Base-by-base conservation (phyloP, 495 filamentous ascomycete species). In the Penicillium mononematosum region DNA sequence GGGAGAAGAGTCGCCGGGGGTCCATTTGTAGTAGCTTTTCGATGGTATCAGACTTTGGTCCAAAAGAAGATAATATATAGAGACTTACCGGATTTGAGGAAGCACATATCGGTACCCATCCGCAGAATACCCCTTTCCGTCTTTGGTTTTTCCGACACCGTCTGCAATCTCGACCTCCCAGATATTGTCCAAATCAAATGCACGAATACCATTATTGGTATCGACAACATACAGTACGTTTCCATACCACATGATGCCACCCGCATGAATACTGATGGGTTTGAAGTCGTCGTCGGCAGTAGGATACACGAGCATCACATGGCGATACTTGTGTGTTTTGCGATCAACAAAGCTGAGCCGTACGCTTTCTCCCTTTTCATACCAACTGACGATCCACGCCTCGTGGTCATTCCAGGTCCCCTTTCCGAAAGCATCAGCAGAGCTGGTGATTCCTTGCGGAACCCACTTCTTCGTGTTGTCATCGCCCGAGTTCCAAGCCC, bases 301-400 rank as follows among this genome's bases (percentile, higher is more conserved):
- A 2, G 71, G 71, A 27, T 68, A 48, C 10, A 74, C 70, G 1
- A 77, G 62, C n/a, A 75, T 54, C 1, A 70, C 74, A 64, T 77
- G 72, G 4, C 75, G 67, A 56, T 77, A 77, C 48, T 67, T 64
- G 31, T 64, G 50, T 17, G 62, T 63, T 16, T 57, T 52, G 10
- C 68, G 61, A 51, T 74, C 61, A 2, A 77, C 64, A 55, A 77
- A 77, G 11, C 66, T 66, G 5, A 76, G 51, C 0, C 74, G 47
- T 20, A 67, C 72, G 25, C 71, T 69, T 16, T 69, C 61, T 12
- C 67, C 63, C 12, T 68, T 60, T 7, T 69, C 62, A 36, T 77
- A 65, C 74, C 74, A 77, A 49, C 69, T 73, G 1, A 74, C 66
- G 24, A 77, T 59, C 66, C 71, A 73, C 9, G 61, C 70, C 10